These are phyloP conservation scores for Euptelea pleiosperma DNA, from an alignment of 164 flowering plant species.

Conservation along the genomic window DNA sequence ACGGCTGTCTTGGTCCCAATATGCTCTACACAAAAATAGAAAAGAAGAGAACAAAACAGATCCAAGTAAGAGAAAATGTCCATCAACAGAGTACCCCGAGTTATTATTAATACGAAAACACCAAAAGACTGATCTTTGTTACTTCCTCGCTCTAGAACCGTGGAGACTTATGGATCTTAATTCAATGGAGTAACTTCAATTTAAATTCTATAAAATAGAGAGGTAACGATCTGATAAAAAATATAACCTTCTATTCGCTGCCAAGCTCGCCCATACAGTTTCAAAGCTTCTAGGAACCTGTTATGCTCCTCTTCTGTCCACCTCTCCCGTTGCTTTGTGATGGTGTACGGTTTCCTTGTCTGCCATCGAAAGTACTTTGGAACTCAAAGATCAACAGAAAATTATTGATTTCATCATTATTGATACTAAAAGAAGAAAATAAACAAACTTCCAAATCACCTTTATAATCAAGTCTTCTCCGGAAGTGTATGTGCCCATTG, in stretches of 20 bases:
- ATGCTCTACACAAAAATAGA: conserved; percentile 56
- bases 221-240: conserved; percentile 5
- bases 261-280: conserved; percentile 95
- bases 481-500: conserved; percentile 48
- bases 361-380: conserved; percentile 20
- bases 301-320: conserved; percentile 98
- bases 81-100: conserved; percentile 11
- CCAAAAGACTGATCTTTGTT: neutral
- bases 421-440: neutral
- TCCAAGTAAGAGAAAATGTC: conserved; percentile 27
- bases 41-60: conserved; percentile 18
- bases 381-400: neutral
- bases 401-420: neutral
- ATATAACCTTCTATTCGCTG: conserved; percentile 88
- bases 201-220: neutral
- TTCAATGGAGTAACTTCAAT: neutral
- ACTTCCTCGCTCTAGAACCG: neutral
- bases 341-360: conserved; percentile 95
- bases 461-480: conserved; percentile 59
- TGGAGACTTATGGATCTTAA: neutral
- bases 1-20: conserved; percentile 98
- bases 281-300: conserved; percentile 87
- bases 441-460: conserved; percentile 27
- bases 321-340: conserved; percentile 88
- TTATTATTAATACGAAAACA: conserved; percentile 9